phyloP scores from a whole-genome alignment of 148 eudicot species.

The Linanthus parryae region DNA sequence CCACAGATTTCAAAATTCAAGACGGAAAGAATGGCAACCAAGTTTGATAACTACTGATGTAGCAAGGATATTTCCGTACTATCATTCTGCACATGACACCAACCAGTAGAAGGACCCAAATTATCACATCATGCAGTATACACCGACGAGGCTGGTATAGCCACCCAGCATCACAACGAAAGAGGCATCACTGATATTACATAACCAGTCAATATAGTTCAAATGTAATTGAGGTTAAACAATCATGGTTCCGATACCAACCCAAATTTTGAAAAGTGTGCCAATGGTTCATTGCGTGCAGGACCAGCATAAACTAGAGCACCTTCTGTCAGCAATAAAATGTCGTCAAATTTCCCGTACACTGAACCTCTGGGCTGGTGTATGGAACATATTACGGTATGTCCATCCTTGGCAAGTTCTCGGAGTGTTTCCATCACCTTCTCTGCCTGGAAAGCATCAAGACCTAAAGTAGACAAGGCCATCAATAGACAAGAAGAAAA shows the following conservation, averaged over 20 bases:
- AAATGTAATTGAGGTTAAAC: not conserved
- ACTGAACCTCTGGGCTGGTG: constrained; percentile 99
- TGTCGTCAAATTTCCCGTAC: constrained; percentile 93
- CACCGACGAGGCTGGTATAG: too few relatives aligned
- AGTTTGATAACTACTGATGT: not conserved
- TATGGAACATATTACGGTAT: constrained; percentile 96
- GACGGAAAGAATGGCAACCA: not conserved
- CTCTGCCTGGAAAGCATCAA: constrained; percentile 99
- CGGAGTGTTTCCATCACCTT: constrained; percentile 96
- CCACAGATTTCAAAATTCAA: not conserved
- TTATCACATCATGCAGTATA: too few relatives aligned
- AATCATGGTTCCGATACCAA: constrained; percentile 33
- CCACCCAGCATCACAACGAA: too few relatives aligned
- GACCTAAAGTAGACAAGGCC: constrained; percentile 51
- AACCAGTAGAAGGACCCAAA: too few relatives aligned
- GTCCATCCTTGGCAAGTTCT: constrained; percentile 96
- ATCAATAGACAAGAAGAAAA: not conserved
- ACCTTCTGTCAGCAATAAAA: constrained; percentile 79
- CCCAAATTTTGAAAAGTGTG: constrained; percentile 82
- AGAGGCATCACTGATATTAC: too few relatives aligned
- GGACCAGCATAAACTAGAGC: constrained; percentile 87
- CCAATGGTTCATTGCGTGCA: constrained; percentile 65
- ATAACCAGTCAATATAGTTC: too few relatives aligned
- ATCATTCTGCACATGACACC: too few relatives aligned
- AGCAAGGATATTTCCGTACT: too few relatives aligned